Evolutionary conservation across 2,329 filamentous ascomycete genomes (phyloP).

Genomic region (Alternaria metachromatica): DNA sequence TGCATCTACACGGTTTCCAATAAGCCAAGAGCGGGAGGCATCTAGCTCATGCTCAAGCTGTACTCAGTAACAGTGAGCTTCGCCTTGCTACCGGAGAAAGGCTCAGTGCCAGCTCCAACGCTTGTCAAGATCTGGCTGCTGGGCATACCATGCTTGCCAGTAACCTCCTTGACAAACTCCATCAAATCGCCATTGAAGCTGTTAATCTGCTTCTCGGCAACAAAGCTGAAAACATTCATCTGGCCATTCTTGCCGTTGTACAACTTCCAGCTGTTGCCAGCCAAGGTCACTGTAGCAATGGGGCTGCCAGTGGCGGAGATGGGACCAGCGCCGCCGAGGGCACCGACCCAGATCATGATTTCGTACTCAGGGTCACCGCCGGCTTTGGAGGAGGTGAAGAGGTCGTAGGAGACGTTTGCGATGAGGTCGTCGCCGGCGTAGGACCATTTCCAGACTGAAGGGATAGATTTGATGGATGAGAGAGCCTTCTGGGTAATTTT

Average conservation of each 20-base stretch:
- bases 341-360: slow-evolving; percentile 71
- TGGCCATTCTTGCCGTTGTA: slow-evolving; percentile 66
- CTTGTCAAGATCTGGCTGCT: slow-evolving; percentile 61
- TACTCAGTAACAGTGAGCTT: slow-evolving; percentile 53
- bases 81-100: slow-evolving; percentile 60
- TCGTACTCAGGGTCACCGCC: slow-evolving; percentile 62
- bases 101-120: slow-evolving; percentile 64
- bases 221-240: slow-evolving; percentile 68
- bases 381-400: slow-evolving; percentile 63
- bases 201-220: slow-evolving; percentile 56
- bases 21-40: neutral
- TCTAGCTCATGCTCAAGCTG: slow-evolving; percentile 38
- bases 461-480: slow-evolving; percentile 50
- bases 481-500: slow-evolving; percentile 43
- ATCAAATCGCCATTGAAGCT: slow-evolving; percentile 65
- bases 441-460: slow-evolving; percentile 55
- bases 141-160: slow-evolving; percentile 55
- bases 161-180: slow-evolving; percentile 65
- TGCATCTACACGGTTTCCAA: neutral
- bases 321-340: slow-evolving; percentile 63
- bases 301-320: slow-evolving; percentile 64
- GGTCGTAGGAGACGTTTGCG: slow-evolving; percentile 67
- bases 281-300: slow-evolving; percentile 62
- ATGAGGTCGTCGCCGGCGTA: slow-evolving; percentile 59
- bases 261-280: slow-evolving; percentile 63